Evolutionary conservation across 2,329 filamentous ascomycete species (phyloP), one percentile per base, ranked within the genome.

Genomic region (Macrophomina phaseolina): DNA sequence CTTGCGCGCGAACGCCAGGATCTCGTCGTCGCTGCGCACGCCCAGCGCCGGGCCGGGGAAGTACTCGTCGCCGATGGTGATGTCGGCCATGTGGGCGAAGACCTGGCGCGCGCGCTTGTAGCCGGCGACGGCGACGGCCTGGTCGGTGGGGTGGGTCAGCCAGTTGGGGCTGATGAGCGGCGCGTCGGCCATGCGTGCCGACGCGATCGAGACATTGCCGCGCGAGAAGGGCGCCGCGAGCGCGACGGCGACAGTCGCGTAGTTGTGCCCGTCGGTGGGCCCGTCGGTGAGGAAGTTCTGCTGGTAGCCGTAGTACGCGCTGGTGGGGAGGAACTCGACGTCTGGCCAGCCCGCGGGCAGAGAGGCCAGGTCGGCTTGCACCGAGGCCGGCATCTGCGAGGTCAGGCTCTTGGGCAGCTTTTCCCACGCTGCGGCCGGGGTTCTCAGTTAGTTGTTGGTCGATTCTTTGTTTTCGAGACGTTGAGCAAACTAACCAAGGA

Each of bases 201-300:
- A 88, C 56, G 83, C 80, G 3, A 90, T 79, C 0, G 77, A 82
- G 0, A 87, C 82, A 40, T 81, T 79, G n/a, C 87, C 87, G 52
- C 77, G 76, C n/a, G 80, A 81, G 72, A 88, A 84, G 0, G 83
- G 80, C 71, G 77, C 76, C 74, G 78, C 67, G 1, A 78, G 65
- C 2, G 70, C 67, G 18, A 66, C 70, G 9, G 67, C 32, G 48
- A 78, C 68, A 4, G 70, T 66, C 3, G 71, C 75, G 55, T 73
- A 74, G 40, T 76, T 69, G 36, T 70, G 69, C 18, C 69, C 67
- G 28, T 70, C 69, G n/a, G 66, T 60, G 2, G 70, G 70, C 70
- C 48, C 0, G 68, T 70, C 23, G 63, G 68, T 30, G 1, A 9
- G 5, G 51, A 42, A 67, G 70, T 72, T 34, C 12, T 51, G 18